Conservation (phyloP, 2,329 filamentous ascomycete genomes). For the Immersiporthe knoxdaviesiana region DNA sequence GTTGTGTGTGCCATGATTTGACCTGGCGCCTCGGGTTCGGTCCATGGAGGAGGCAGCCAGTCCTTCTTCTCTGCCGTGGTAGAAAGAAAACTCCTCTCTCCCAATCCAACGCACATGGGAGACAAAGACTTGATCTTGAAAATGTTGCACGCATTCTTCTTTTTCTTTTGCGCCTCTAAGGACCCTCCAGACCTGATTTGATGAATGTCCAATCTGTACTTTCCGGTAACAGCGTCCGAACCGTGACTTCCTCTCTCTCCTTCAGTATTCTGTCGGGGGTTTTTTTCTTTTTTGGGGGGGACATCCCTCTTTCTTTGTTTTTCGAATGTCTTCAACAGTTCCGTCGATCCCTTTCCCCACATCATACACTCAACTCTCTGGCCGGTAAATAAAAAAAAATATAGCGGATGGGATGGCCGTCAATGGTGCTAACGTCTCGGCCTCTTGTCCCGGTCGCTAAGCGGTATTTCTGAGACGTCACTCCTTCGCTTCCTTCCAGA, state of each 20-base stretch:
- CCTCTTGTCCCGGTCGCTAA: slow-evolving; percentile 58
- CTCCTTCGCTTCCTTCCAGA: slow-evolving; percentile 49
- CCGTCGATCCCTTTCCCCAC: slow-evolving; percentile 7
- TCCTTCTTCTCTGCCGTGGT: not conserved
- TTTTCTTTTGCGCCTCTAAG: slow-evolving; percentile 7
- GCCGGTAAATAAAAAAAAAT: too few relatives aligned
- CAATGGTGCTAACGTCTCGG: slow-evolving; percentile 48
- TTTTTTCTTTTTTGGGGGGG: too few relatives aligned
- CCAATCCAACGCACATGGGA: not conserved
- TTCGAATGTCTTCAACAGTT: not conserved
- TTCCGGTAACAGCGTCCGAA: slow-evolving; percentile 6
- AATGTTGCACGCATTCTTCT: slow-evolving; percentile 2
- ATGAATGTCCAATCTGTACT: slow-evolving; percentile 8
- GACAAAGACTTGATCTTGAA: slow-evolving; percentile 1
- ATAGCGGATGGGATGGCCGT: too few relatives aligned
- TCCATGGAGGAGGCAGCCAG: not conserved
- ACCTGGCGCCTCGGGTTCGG: not conserved
- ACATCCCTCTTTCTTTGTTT: too few relatives aligned
- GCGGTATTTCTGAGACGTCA: slow-evolving; percentile 47
- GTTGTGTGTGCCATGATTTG: not conserved
- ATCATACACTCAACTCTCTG: not conserved
- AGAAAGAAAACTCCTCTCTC: not conserved
- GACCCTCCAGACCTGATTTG: slow-evolving; percentile 21
- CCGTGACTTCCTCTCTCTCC: slow-evolving; percentile 6
- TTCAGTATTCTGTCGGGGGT: not conserved